A percentile compares a stretch with the other conserved stretches of the same genome.
These are phyloP conservation scores for Rhynchospora pubera DNA, from an alignment of 176 grass and related monocot genomes.

Conservation along the genomic window DNA sequence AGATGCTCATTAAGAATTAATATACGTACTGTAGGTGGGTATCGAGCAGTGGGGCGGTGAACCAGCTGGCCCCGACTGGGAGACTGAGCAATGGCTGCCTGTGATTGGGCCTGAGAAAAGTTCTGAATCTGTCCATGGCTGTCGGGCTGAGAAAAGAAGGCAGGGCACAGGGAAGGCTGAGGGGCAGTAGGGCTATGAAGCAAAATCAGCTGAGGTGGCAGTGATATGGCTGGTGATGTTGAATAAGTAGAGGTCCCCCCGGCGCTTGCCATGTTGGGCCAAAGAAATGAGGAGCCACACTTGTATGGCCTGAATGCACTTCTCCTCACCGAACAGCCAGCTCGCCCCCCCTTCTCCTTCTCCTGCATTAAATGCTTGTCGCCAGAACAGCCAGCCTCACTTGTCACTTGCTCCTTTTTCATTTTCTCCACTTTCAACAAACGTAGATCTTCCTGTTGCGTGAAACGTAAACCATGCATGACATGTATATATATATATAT, in stretches of 20 bases:
- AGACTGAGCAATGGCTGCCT: background rate
- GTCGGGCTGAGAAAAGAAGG: background rate
- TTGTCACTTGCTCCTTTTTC: background rate
- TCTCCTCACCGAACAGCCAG: constrained; percentile 5
- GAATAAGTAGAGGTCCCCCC: constrained; percentile 37
- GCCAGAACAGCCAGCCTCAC: background rate
- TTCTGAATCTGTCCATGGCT: background rate
- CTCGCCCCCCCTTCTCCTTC: background rate
- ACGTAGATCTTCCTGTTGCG: constrained; percentile 43
- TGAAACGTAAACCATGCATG: no score
- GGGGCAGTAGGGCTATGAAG: constrained; percentile 40
- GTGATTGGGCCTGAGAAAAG: background rate
- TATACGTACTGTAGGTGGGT: background rate
- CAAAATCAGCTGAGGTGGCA: constrained; percentile 26
- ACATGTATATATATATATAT: no score
- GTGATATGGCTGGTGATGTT: constrained; percentile 33
- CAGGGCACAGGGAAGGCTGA: constrained; percentile 12
- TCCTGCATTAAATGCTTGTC: background rate
- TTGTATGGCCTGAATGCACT: constrained; percentile 45
- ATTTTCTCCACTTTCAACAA: constrained; percentile 22
- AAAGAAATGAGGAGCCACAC: constrained; percentile 43
- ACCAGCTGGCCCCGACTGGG: background rate
- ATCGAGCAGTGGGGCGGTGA: background rate
- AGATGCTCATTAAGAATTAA: background rate
- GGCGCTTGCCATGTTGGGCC: constrained; percentile 31